A percentile compares a stretch with the other conserved stretches of the same genome.
phyloP scores from a whole-genome alignment of 495 filamentous ascomycete species.

The Echria macrotheca region DNA sequence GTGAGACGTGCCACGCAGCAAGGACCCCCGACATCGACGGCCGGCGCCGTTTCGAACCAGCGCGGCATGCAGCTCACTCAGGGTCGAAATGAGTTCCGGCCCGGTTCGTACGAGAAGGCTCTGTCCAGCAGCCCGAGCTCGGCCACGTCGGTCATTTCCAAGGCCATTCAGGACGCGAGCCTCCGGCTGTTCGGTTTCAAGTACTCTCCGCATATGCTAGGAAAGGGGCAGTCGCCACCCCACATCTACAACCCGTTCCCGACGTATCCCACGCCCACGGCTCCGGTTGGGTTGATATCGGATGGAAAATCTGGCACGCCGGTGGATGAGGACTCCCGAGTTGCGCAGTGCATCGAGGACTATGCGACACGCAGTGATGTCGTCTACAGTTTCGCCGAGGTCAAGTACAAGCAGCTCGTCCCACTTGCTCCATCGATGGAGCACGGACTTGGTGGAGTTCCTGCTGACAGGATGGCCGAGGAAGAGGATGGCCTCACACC shows the following conservation, averaged over 20 bases:
- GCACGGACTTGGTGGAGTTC: slow-evolving; percentile 57
- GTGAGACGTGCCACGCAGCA: slow-evolving; percentile 58
- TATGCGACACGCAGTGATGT: slow-evolving; percentile 88
- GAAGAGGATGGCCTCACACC: slow-evolving; percentile 71
- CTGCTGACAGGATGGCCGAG: slow-evolving; percentile 39
- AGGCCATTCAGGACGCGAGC: slow-evolving; percentile 90
- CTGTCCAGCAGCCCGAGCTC: slow-evolving; percentile 72
- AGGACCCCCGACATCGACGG: slow-evolving; percentile 50
- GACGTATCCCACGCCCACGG: slow-evolving; percentile 65
- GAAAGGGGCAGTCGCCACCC: slow-evolving; percentile 70
- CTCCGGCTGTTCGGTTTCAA: slow-evolving; percentile 73
- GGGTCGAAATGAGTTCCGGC: slow-evolving; percentile 60
- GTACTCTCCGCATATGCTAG: slow-evolving; percentile 59
- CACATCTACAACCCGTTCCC: slow-evolving; percentile 77
- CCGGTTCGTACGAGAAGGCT: slow-evolving; percentile 70
- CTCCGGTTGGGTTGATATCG: slow-evolving; percentile 52
- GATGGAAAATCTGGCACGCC: slow-evolving; percentile 58
- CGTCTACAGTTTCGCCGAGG: slow-evolving; percentile 93
- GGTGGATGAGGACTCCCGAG: slow-evolving; percentile 74
- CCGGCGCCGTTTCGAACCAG: slow-evolving; percentile 51
- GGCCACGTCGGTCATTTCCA: slow-evolving; percentile 83
- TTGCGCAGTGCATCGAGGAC: slow-evolving; percentile 80
- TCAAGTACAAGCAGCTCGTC: slow-evolving; percentile 94
- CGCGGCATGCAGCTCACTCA: slow-evolving; percentile 65
- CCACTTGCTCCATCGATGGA: slow-evolving; percentile 76